Conservation (phyloP, 192 early-diverging fungal species). For the Jimgerdemannia flammicorona region DNA sequence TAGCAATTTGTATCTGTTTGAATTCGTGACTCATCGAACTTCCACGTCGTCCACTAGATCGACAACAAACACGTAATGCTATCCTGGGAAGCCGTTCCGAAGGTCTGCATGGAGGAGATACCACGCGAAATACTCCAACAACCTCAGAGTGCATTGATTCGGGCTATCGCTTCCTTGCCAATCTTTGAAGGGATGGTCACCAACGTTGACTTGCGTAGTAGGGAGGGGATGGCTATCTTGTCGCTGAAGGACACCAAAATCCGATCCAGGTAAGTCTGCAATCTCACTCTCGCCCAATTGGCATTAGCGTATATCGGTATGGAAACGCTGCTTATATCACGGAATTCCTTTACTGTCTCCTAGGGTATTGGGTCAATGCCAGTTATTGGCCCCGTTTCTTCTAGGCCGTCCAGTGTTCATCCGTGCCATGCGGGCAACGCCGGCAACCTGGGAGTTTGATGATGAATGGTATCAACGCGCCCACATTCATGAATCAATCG, state of each 20-base stretch:
- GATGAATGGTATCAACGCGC: background rate
- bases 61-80: background rate
- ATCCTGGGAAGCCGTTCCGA: background rate
- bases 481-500: background rate
- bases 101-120: background rate
- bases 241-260: background rate
- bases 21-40: too few relatives aligned
- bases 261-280: background rate
- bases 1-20: too few relatives aligned
- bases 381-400: background rate
- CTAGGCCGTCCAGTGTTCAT: background rate
- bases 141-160: background rate
- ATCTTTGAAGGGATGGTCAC: background rate
- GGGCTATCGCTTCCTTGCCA: background rate
- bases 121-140: background rate
- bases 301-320: too few relatives aligned
- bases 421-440: background rate
- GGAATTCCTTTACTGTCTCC: too few relatives aligned
- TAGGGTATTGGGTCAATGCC: background rate
- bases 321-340: too few relatives aligned
- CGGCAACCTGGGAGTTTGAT: background rate
- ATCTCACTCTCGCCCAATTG: too few relatives aligned
- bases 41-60: background rate
- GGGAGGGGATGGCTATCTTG: background rate
- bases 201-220: background rate